These are phyloP conservation scores for Leonotis leonurus DNA, from an alignment of 257 asterid genomes.

Conservation along the genomic window DNA sequence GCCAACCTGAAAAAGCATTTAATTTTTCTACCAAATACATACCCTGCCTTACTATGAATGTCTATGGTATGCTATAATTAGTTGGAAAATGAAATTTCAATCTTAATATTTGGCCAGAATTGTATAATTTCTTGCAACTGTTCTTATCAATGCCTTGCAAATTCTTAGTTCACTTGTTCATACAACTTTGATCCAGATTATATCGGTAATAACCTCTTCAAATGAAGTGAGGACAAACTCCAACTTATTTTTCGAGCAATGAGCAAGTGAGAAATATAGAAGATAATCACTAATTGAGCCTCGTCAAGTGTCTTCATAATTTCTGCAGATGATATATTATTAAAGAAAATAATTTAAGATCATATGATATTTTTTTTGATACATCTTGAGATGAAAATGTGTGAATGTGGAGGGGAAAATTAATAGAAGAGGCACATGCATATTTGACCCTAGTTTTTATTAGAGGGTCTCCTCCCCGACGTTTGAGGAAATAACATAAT, in stretches of 20 bases:
- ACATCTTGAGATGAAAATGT: slow-evolving; percentile 24
- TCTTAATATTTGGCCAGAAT: neutral
- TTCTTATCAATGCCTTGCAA: neutral
- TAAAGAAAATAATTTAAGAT: too few species aligned
- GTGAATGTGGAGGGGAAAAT: slow-evolving; percentile 22
- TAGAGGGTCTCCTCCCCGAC: slow-evolving; percentile 25
- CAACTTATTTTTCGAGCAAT: too few species aligned
- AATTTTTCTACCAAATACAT: slow-evolving; percentile 28
- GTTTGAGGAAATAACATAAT: slow-evolving; percentile 20
- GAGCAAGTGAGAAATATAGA: too few species aligned
- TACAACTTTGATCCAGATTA: too few species aligned
- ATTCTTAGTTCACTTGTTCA: neutral
- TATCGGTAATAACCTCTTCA: too few species aligned
- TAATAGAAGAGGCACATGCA: slow-evolving; percentile 43
- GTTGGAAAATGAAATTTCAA: slow-evolving; percentile 29
- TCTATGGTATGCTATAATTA: slow-evolving; percentile 23
- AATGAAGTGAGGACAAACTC: too few species aligned
- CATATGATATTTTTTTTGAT: slow-evolving; percentile 20
- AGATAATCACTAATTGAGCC: too few species aligned
- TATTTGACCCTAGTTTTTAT: slow-evolving; percentile 41
- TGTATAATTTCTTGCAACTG: neutral
- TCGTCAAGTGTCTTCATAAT: too few species aligned
- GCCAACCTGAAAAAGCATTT: slow-evolving; percentile 36
- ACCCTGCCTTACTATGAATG: slow-evolving; percentile 30
- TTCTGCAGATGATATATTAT: too few species aligned